Evolutionary conservation across 116 monocot species (phyloP).

Genomic region (Posidonia oceanica): DNA sequence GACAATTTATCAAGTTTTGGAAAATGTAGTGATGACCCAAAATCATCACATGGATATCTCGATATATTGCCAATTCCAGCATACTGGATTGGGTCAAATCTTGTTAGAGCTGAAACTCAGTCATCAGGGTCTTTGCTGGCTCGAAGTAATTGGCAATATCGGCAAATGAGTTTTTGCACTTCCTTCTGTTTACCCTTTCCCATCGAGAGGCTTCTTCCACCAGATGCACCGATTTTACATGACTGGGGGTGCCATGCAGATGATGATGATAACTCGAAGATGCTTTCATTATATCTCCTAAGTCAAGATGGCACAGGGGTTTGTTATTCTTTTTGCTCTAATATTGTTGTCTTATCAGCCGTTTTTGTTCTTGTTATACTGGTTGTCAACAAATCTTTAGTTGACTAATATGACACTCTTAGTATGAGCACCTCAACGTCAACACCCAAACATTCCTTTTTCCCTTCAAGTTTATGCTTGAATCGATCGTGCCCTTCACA

Average conservation of each 20-base stretch:
- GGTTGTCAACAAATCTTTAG: background rate
- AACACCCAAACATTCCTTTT: background rate
- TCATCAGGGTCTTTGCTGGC: slow-evolving; percentile 34
- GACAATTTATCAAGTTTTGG: background rate
- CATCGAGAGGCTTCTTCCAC: slow-evolving; percentile 48
- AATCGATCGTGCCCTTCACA: no score
- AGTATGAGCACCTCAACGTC: background rate
- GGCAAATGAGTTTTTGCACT: slow-evolving; percentile 59
- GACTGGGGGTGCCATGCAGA: slow-evolving; percentile 27
- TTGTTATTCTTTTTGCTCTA: slow-evolving; percentile 8
- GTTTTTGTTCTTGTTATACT: background rate
- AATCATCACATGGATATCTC: slow-evolving; percentile 3
- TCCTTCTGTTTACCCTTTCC: slow-evolving; percentile 57
- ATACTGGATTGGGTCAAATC: slow-evolving; percentile 56
- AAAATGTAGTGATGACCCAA: slow-evolving; percentile 5
- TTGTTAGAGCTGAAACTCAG: slow-evolving; percentile 39
- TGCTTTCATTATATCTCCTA: slow-evolving; percentile 25
- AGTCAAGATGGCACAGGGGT: slow-evolving; percentile 27
- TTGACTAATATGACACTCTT: no score
- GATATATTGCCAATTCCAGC: slow-evolving; percentile 37
- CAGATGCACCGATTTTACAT: slow-evolving; percentile 40
- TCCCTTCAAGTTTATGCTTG: no score
- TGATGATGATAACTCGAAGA: slow-evolving; percentile 33
- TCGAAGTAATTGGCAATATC: slow-evolving; percentile 44
- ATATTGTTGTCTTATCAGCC: background rate